Evolutionary conservation across 1,284 basidiomycete genomes (phyloP), one percentile per base, ranked within the genome.

Genomic region (Ustilago cynodontis): DNA sequence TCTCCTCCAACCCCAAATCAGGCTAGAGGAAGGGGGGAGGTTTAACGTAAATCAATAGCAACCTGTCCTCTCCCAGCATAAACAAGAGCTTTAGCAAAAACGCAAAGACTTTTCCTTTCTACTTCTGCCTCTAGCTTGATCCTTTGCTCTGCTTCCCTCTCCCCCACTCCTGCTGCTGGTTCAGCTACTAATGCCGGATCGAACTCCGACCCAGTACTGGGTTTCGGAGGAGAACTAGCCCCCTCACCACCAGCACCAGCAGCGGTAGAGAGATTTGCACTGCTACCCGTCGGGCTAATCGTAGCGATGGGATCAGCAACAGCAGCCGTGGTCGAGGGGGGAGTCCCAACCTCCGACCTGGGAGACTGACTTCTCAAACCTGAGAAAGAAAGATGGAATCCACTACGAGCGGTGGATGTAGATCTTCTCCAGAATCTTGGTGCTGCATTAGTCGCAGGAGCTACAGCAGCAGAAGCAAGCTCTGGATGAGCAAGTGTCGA

Each of bases 361-460:
- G 69, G 74, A 18, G 71, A 77, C 7, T 62, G 60, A 7, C 66
- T 45, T 9, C 75, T 57, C 8, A 77, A 55, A 0, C 75, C 67
- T 1, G 75, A 60, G n/a, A 77, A 73, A 7, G 71, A 61, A 33
- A 77, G 65, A 39, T 77, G 75, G 61, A 77, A 77, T 14, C 67
- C 75, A 22, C 41, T 50, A 26, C 71, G 66, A 4, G 47, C 60
- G 20, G 63, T 73, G 5, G 66, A 73, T 7, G 71, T 71, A 65
- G 67, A 71, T 11, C 75, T 53, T 2, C 71, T 66, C 75, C 75
- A 77, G 61, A 77, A 77, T 2, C 61, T 37, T 0, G 75, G 75
- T 3, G 75, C 29, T 7, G 59, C 51, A n/a, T 39, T 41, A 9
- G 56, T 13, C 3, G 51, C 45, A 20, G 58, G n/a, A 13, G 26